Evolutionary conservation across 23 red algal genomes (phyloP).

Genomic region (Chondrus crispus): DNA sequence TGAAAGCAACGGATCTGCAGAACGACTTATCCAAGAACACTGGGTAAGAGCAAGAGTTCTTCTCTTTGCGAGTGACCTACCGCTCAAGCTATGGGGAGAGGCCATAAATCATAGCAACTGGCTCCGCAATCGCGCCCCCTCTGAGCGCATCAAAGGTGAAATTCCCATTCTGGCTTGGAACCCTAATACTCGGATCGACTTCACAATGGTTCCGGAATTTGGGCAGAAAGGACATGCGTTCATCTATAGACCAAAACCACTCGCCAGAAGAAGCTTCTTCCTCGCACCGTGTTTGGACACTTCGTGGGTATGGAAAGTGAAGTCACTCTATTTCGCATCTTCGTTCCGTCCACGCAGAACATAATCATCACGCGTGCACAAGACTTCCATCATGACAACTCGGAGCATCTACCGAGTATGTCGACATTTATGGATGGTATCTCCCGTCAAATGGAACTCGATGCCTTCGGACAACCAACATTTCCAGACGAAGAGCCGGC

Average conservation of each 20-base stretch:
- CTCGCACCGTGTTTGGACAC: not conserved
- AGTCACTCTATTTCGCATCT: slow-evolving; percentile 3
- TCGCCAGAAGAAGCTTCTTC: not conserved
- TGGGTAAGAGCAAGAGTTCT: not conserved
- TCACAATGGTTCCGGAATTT: not conserved
- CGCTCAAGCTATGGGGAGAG: not conserved
- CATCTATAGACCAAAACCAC: not conserved
- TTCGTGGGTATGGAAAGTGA: slow-evolving; percentile 21
- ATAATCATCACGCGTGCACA: not conserved
- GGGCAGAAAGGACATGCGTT: not conserved
- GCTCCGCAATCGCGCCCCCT: not conserved
- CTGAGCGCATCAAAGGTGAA: not conserved
- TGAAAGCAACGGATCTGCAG: not conserved
- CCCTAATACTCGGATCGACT: not conserved
- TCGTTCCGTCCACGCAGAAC: not conserved
- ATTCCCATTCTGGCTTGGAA: not conserved
- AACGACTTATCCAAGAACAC: not conserved
- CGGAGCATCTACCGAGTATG: not conserved
- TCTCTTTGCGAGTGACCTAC: not conserved
- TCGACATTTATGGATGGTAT: not conserved
- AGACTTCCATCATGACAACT: not conserved
- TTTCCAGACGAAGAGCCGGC: too few species aligned
- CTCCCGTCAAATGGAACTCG: not conserved
- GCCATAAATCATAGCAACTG: not conserved
- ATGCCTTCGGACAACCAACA: too few species aligned